Evolutionary conservation across 2,329 filamentous ascomycete genomes (phyloP), one percentile per base, ranked within the genome.

Genomic region (Xylaria multiplex): DNA sequence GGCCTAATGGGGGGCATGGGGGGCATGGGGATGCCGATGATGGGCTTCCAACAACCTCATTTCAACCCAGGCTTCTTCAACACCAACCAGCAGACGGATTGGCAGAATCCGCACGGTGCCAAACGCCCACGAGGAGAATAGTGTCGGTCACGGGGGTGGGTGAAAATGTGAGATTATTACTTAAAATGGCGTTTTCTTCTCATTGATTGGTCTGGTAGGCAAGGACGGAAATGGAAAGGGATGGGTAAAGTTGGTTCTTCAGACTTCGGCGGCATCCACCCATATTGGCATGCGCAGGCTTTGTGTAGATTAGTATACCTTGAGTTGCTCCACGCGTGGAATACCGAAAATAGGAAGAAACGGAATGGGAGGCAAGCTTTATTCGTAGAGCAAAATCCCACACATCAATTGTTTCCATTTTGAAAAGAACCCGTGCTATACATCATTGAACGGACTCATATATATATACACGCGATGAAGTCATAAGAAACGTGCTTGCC

Each of bases 71-170:
- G 71, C 32, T 77, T 77, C 70, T 78, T 78, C 64, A 72, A 70
- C 66, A 71, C 67, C 65, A 75, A 74, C 65, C 76, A 77, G 65
- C 74, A 72, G 67, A 73, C 71, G 32, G 76, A 78, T 19, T 78
- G 76, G 76, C 75, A 78, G 67, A 78, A 78, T 50, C 76, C 76
- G 3, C 76, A 78, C 54, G 76, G 76, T 24, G 75, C 75, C 22
- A 78, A 78, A 65, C 69, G 76, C 45, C 76, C 76, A 6, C 74
- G 76, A 27, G 76, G 72, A 62, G 75, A 74, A 66, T 77, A 73
- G 66, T 30, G 22, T n/a, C 22, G 30, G 35, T 22, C 9, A 27
- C 2, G 27, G 27, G 2, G 27, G 27, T 27, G 1, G 27, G 27
- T 5, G 27, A 27, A 27, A 32, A 8, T 50, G 45, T 46, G 52